These are phyloP conservation scores for Colletotrichum orbiculare DNA, from an alignment of 2,329 filamentous ascomycete species.

Conservation along the genomic window DNA sequence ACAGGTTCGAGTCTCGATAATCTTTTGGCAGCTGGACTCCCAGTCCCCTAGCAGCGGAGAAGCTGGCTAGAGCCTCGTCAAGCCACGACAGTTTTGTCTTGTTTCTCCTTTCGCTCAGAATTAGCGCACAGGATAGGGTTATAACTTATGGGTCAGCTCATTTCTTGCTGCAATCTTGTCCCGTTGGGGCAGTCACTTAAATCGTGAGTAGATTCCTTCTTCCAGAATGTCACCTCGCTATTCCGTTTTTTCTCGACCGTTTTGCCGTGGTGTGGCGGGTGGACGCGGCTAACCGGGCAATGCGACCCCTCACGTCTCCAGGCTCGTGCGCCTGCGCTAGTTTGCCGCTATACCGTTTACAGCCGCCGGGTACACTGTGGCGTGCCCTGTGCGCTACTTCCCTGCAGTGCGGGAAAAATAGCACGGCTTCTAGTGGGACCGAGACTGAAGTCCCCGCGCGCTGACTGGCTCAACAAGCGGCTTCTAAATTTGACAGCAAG, in stretches of 20 bases:
- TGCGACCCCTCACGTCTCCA: conserved; percentile 18
- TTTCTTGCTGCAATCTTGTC: too few relatives aligned
- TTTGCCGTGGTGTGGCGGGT: conserved; percentile 17
- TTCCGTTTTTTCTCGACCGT: conserved; percentile 16
- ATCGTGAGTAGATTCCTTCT: conserved; percentile 1
- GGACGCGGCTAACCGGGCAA: conserved; percentile 34
- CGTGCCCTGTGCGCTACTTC: conserved; percentile 1
- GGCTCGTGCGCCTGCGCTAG: conserved; percentile 17
- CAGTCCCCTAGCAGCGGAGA: too few relatives aligned
- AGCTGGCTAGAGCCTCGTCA: too few relatives aligned
- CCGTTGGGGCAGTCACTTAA: conserved; percentile 23
- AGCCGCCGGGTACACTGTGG: conserved; percentile 7
- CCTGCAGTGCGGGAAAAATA: conserved; percentile 11
- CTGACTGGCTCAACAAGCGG: conserved; percentile 35
- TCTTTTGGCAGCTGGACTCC: too few relatives aligned
- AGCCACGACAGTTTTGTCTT: too few relatives aligned
- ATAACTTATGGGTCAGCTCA: too few relatives aligned
- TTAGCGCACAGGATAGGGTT: too few relatives aligned
- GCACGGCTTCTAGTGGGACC: conserved; percentile 27
- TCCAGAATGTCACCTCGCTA: conserved; percentile 21
- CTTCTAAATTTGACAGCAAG: conserved; percentile 19
- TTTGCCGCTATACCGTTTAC: conserved; percentile 23
- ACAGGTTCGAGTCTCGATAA: too few relatives aligned
- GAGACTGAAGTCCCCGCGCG: conserved; percentile 10
- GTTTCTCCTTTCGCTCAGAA: too few relatives aligned